Evolutionary conservation across 352 stramenopile species (phyloP).

Genomic region (Globisporangium alternatum): DNA sequence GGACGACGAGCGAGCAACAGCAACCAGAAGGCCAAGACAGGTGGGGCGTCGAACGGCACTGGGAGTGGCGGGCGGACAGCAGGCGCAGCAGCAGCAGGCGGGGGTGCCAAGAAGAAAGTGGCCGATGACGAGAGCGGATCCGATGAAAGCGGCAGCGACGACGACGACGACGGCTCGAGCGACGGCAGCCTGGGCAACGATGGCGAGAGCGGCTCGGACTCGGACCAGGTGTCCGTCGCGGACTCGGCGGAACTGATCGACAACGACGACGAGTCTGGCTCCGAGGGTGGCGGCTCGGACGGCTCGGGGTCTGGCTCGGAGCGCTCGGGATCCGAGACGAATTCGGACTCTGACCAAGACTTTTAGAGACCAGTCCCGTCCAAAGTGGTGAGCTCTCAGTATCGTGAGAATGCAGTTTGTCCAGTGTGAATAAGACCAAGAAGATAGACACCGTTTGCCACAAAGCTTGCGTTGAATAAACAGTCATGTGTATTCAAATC

Average conservation of each 20-base stretch:
- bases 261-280: conserved; percentile 77
- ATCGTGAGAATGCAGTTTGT: not conserved
- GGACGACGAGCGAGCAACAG: conserved; percentile 29
- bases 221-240: conserved; percentile 78
- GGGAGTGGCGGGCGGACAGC: not conserved
- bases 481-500: conserved; percentile 3
- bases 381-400: not conserved
- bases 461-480: not conserved
- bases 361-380: conserved; percentile 32
- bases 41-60: not conserved
- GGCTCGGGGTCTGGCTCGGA: conserved; percentile 61
- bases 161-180: conserved; percentile 52
- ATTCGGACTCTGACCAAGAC: conserved; percentile 74
- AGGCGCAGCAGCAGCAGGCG: conserved; percentile 12
- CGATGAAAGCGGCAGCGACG: conserved; percentile 42
- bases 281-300: conserved; percentile 38
- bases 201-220: conserved; percentile 45
- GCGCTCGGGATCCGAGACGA: conserved; percentile 20
- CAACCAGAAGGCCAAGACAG: conserved; percentile 46
- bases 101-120: conserved; percentile 34
- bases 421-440: conserved; percentile 8
- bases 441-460: not conserved
- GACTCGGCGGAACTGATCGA: conserved; percentile 82
- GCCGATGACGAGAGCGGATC: conserved; percentile 25
- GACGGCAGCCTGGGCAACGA: conserved; percentile 42